Evolutionary conservation across 2,329 filamentous ascomycete species (phyloP), one percentile per base, ranked within the genome.

Genomic region (Penicillium sp.): DNA sequence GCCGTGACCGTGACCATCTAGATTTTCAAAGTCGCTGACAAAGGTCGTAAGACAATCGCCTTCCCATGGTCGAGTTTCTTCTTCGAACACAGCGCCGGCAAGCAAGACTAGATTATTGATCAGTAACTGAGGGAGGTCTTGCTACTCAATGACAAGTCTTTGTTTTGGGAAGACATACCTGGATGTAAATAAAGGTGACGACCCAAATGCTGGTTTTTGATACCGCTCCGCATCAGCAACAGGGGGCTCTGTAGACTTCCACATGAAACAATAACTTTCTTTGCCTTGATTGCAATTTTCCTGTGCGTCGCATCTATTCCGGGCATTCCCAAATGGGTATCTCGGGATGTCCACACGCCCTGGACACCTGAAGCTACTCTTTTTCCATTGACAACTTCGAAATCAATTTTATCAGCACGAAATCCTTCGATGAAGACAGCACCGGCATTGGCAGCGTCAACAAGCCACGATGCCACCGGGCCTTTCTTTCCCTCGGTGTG

Each of bases 341-440:
- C 89, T 58, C 89, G 82, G 1, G 88, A 87, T 3, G 81, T 84
- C 92, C 91, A 96, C 6, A 77, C 78, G 1, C 91, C 92, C 57
- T 83, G 75, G 1, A 96, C 80, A 0, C 92, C 92, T 0, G 80
- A 81, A 0, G 89, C 90, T 3, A 79, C 80, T 62, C 80, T 79
- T 38, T 79, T 75, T 1, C 76, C 82, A 7, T 74, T 76, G 3
- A 65, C 63, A 11, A 67, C 69, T 21, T 85, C 83, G 68, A 96
- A 96, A 0, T 89, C 62, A 16, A 97, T 78, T 59, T 81, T 81
- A 12, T 89, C 82, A 0, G 86, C 89, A 20, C 85, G 73, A 65
- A 94, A 90, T 0, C 91, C 91, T 76, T 97, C 91, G 57, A 95
- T 82, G 68, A 96, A 96, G 61, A 82, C 78, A 0, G 91, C 89